Evolutionary conservation across 257 asterid species (phyloP).

Genomic region (Solanum medicagineum): DNA sequence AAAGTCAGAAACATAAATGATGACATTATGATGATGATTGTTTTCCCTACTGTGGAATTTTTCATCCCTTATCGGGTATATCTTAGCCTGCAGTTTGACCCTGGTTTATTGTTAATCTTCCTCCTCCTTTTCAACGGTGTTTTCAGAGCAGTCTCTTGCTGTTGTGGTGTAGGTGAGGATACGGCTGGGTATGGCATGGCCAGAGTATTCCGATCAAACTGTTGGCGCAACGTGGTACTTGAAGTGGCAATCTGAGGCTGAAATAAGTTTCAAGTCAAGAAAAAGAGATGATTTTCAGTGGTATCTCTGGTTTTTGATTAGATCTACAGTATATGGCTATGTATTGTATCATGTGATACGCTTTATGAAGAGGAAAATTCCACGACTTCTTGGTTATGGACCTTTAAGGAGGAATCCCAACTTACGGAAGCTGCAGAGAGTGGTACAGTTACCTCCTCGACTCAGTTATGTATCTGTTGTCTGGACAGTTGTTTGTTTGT

Average conservation of each 20-base stretch:
- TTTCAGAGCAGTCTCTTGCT: neutral
- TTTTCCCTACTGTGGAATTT: conserved; percentile 74
- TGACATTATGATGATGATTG: conserved; percentile 76
- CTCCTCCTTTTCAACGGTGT: neutral
- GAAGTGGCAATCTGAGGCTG: conserved; percentile 84
- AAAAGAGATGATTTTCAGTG: conserved; percentile 50
- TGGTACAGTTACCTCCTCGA: conserved; percentile 44
- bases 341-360: conserved; percentile 39
- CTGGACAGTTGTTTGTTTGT: neutral
- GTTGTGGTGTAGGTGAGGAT: conserved; percentile 45
- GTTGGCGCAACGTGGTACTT: conserved; percentile 75
- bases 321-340: conserved; percentile 55
- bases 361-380: conserved; percentile 60
- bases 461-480: neutral
- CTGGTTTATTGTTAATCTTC: neutral
- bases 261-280: conserved; percentile 41
- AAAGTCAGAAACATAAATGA: conserved; percentile 42
- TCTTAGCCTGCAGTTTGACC: conserved; percentile 1
- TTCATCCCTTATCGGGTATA: conserved; percentile 73
- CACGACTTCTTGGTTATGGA: conserved; percentile 68
- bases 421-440: conserved; percentile 54
- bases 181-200: conserved; percentile 94
- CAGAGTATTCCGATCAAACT: conserved; percentile 67
- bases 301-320: conserved; percentile 76
- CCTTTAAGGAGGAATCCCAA: conserved; percentile 66